Conservation (phyloP, 306 rosid species). For the Astragalus glycyphyllos region DNA sequence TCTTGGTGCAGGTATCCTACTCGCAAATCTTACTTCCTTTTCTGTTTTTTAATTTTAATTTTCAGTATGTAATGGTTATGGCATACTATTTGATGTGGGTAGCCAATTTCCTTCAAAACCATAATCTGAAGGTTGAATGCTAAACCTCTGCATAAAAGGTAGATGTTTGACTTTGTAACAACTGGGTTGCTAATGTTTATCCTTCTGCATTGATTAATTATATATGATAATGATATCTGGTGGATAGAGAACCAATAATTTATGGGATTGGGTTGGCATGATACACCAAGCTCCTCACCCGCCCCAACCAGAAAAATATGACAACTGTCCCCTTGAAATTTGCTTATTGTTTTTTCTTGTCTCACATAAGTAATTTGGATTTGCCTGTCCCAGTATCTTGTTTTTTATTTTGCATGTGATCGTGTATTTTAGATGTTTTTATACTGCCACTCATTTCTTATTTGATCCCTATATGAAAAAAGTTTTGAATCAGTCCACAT, state of each 20-base stretch:
- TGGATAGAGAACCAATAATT: background rate
- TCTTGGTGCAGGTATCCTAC: conserved; percentile 79
- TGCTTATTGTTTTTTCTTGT: background rate
- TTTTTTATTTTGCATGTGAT: background rate
- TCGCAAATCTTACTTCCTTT: conserved; percentile 23
- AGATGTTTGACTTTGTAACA: conserved; percentile 8
- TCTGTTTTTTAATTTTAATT: conserved; percentile 6
- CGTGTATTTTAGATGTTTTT: background rate
- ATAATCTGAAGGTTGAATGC: conserved; percentile 11
- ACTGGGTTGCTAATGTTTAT: background rate
- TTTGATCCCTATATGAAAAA: background rate
- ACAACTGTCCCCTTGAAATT: background rate
- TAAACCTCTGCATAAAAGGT: background rate
- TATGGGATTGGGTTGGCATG: background rate
- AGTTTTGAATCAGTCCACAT: no score
- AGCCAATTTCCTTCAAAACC: conserved; percentile 1
- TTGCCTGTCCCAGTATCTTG: conserved; percentile 6
- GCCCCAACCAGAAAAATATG: background rate
- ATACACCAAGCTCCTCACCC: background rate
- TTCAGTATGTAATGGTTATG: conserved; percentile 21
- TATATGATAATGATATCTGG: background rate
- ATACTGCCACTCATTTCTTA: background rate
- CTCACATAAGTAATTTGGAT: background rate
- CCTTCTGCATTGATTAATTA: background rate
- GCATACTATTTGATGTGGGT: conserved; percentile 4